These are phyloP conservation scores for Pelomyxa schiedti DNA, from an alignment of 78 protist genomes.

Conservation along the genomic window DNA sequence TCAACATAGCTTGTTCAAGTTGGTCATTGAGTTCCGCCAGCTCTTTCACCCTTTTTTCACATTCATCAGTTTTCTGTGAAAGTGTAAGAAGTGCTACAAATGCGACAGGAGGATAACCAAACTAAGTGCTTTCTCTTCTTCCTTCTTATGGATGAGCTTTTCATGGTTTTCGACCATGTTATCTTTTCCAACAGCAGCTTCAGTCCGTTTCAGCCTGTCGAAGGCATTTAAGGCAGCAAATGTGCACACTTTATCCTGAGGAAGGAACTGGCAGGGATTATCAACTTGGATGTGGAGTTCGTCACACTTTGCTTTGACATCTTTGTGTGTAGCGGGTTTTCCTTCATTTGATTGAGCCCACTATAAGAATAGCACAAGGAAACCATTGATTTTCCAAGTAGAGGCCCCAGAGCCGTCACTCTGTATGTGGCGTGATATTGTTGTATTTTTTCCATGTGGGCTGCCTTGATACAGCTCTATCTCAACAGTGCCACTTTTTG, in stretches of 20 bases:
- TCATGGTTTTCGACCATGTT: not conserved
- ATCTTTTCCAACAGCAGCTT: conserved; percentile 7
- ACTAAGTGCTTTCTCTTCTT: too few species aligned
- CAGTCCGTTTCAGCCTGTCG: conserved; percentile 47
- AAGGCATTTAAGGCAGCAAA: conserved; percentile 53
- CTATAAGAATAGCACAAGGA: not conserved
- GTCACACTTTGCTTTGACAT: conserved; percentile 4
- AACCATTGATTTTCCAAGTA: conserved; percentile 36
- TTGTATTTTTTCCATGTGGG: not conserved
- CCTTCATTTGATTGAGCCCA: not conserved
- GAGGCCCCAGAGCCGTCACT: conserved; percentile 4
- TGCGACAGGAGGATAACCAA: too few species aligned
- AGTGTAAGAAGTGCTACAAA: too few species aligned
- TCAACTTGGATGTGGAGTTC: conserved; percentile 52
- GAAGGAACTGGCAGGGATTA: conserved; percentile 79
- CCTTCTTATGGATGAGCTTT: not conserved
- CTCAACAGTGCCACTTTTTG: conserved; percentile 44
- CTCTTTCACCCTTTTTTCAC: too few species aligned
- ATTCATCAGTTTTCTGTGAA: too few species aligned
- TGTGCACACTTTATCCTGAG: conserved; percentile 71
- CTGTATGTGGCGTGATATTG: conserved; percentile 21
- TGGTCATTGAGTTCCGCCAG: too few species aligned
- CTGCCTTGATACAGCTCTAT: conserved; percentile 35
- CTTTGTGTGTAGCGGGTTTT: not conserved
- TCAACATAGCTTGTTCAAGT: too few species aligned